phyloP scores from a whole-genome alignment of 441 rosid species.

The Eruca vesicaria region DNA sequence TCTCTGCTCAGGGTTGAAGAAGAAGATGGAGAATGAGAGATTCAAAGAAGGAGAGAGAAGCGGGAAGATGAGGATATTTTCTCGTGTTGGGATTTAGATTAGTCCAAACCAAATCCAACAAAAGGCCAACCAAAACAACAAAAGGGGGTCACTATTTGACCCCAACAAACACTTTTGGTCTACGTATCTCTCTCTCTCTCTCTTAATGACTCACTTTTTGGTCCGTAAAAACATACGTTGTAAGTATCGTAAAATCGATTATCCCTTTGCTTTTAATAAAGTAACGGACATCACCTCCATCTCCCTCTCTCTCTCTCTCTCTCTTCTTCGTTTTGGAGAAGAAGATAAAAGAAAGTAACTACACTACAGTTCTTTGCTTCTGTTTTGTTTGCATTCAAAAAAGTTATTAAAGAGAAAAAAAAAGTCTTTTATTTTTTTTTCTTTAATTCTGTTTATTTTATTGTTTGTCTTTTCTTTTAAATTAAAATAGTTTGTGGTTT shows the following conservation, averaged over 20 bases:
- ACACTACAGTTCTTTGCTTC: background rate
- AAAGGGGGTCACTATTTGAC: conserved; percentile 28
- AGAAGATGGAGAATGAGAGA: conserved; percentile 21
- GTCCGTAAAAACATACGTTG: background rate
- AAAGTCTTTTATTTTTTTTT: background rate
- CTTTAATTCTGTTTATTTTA: background rate
- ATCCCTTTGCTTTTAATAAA: conserved; percentile 19
- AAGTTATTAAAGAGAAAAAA: background rate
- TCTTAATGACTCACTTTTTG: background rate
- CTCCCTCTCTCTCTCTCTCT: background rate
- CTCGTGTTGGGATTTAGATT: conserved; percentile 24
- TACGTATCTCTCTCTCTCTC: background rate
- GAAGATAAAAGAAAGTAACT: background rate
- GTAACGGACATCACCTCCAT: conserved; percentile 34
- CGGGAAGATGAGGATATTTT: conserved; percentile 32
- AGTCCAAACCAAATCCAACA: conserved; percentile 13
- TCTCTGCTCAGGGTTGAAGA: background rate
- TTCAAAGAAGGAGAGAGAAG: conserved; percentile 40
- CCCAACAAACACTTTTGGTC: conserved; percentile 14
- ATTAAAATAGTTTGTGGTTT: background rate
- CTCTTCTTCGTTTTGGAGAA: background rate
- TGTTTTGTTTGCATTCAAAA: conserved; percentile 28
- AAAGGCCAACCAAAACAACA: background rate
- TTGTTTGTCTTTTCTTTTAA: background rate
- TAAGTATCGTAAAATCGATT: background rate